These are phyloP conservation scores for Grosmannia clavigera DNA, from an alignment of 2,329 filamentous ascomycete species.

Conservation along the genomic window DNA sequence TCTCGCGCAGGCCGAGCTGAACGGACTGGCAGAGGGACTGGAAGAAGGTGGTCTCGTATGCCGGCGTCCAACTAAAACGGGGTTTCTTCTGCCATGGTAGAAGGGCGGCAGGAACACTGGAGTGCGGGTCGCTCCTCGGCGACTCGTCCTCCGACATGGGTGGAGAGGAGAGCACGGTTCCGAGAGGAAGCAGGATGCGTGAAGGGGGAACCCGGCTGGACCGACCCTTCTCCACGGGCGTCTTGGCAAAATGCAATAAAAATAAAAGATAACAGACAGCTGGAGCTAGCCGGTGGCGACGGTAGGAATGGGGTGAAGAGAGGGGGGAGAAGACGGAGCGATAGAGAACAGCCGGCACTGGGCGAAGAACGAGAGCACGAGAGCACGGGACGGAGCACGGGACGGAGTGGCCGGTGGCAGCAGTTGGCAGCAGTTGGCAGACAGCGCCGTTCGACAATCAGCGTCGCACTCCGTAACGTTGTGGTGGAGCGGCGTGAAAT, in stretches of 20 bases:
- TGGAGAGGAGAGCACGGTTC: neutral
- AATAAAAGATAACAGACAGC: neutral
- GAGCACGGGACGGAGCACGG: neutral
- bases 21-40: conserved; percentile 48
- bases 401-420: conserved; percentile 1
- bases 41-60: conserved; percentile 49
- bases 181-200: neutral
- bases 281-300: neutral
- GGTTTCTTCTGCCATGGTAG: conserved; percentile 23
- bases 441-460: neutral
- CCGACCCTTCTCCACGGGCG: neutral
- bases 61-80: conserved; percentile 47
- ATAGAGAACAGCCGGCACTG: neutral
- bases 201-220: neutral
- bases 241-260: neutral
- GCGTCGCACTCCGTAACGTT: neutral
- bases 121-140: conserved; percentile 9
- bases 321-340: neutral
- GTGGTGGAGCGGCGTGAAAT: neutral
- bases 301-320: neutral
- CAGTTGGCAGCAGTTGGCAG: neutral
- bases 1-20: conserved; percentile 34
- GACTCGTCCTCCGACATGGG: conserved; percentile 22
- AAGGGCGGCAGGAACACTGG: conserved; percentile 5
- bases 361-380: neutral